phyloP scores from a whole-genome alignment of 331 rosid species.

The Malus hybrid region DNA sequence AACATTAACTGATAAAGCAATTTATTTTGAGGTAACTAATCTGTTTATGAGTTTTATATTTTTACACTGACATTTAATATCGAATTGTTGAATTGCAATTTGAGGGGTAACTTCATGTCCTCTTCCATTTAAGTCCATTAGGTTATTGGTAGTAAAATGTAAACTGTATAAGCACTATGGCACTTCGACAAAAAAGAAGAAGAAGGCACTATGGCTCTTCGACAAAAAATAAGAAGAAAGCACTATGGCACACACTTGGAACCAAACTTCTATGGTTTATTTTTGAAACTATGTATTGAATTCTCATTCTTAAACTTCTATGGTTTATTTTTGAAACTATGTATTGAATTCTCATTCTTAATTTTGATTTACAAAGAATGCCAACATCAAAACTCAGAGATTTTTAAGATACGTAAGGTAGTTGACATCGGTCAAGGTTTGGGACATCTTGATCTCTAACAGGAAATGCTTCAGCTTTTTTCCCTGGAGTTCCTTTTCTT shows the following conservation, averaged over 20 bases:
- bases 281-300: neutral
- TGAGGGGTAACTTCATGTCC: neutral
- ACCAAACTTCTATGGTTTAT: neutral
- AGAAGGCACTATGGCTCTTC: neutral
- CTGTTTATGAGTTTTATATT: neutral
- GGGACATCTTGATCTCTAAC: neutral
- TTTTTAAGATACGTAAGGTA: neutral
- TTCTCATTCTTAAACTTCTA: no score
- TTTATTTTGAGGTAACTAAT: slow-evolving; percentile 84
- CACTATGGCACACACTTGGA: neutral
- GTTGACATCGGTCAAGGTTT: neutral
- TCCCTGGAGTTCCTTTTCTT: neutral
- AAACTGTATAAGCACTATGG: neutral
- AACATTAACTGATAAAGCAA: slow-evolving; percentile 80
- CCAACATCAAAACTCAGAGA: neutral
- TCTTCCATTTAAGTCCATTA: neutral
- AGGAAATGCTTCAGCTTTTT: neutral
- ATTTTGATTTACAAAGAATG: neutral
- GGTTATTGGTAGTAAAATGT: neutral
- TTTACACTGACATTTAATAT: neutral
- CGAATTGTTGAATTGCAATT: neutral
- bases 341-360: neutral
- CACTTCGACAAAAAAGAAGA: neutral
- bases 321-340: neutral
- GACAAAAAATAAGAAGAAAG: neutral